Conservation (phyloP, 345 rosid species). For the Eucalyptus sideroxylon region DNA sequence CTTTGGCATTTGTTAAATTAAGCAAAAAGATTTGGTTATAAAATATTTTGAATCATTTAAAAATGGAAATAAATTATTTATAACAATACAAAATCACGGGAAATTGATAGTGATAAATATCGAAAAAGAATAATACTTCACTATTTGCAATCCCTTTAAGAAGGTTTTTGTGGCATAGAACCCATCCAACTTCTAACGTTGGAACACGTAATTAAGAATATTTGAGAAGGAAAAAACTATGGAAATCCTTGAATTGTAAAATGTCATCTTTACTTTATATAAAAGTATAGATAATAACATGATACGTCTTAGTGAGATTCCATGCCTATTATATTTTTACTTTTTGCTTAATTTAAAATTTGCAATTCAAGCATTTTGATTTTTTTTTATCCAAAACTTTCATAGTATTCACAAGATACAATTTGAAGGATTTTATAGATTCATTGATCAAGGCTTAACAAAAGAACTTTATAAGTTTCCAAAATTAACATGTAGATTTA, state of each 20-base stretch:
- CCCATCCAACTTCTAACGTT: neutral
- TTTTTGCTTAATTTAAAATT: neutral
- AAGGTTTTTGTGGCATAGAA: neutral
- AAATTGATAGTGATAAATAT: neutral
- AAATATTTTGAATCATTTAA: neutral
- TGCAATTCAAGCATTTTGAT: neutral
- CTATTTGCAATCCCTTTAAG: neutral
- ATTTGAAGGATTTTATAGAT: no score
- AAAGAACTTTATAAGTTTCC: no score
- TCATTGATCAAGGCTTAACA: no score
- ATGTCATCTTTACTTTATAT: neutral
- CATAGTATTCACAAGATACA: neutral
- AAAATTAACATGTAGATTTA: neutral
- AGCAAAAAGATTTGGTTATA: neutral
- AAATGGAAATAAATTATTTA: neutral
- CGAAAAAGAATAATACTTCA: neutral
- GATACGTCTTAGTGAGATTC: neutral
- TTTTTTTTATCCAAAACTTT: neutral
- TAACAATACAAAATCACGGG: neutral
- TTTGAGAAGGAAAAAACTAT: neutral
- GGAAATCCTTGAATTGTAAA: neutral
- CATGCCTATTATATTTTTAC: neutral
- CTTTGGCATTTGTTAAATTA: neutral
- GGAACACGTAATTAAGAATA: neutral
- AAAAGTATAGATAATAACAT: neutral